Conservation (phyloP, 345 rosid species). For the Salix viminalis region DNA sequence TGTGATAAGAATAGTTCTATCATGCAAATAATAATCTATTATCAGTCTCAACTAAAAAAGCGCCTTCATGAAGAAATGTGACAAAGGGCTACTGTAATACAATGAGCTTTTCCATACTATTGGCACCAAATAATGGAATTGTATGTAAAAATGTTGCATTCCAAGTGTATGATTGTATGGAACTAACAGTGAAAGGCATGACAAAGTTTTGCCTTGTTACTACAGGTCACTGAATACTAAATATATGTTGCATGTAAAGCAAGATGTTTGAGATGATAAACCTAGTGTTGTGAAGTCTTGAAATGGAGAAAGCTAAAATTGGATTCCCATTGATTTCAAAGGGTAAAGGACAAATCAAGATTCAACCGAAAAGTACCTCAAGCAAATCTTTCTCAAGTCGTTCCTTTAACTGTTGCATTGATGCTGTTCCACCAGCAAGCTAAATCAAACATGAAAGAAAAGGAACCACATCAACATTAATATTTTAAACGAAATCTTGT, state of each 20-base stretch:
- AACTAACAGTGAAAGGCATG: not conserved
- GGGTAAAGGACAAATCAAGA: not conserved
- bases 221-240: not conserved
- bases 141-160: not conserved
- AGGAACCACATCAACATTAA: not conserved
- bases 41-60: not conserved
- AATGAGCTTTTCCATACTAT: not conserved
- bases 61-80: not conserved
- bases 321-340: not conserved
- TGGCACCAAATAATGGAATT: not conserved
- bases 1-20: not conserved
- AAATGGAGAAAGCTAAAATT: not conserved
- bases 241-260: not conserved
- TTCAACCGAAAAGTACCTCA: conserved; percentile 47
- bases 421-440: conserved; percentile 99
- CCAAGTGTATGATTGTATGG: not conserved
- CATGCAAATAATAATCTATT: not conserved
- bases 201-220: not conserved
- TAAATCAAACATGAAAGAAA: conserved; percentile 24
- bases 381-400: conserved; percentile 96
- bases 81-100: not conserved
- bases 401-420: conserved; percentile 98
- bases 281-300: not conserved
- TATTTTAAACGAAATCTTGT: not conserved
- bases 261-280: not conserved